These are phyloP conservation scores for Neurospora sp. DNA, from an alignment of 2,329 filamentous ascomycete genomes.

Conservation along the genomic window DNA sequence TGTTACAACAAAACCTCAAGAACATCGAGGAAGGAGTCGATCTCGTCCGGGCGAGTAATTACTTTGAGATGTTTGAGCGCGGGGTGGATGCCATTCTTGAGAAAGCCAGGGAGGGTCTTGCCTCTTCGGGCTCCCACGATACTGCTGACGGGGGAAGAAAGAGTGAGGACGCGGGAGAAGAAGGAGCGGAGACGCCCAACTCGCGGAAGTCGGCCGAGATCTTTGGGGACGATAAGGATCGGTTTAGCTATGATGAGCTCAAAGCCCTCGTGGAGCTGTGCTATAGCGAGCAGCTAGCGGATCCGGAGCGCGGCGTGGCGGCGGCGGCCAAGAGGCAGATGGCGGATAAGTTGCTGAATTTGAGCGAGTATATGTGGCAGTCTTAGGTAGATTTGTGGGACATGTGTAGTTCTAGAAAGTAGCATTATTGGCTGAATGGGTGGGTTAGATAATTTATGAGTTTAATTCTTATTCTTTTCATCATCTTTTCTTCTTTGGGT, in stretches of 20 bases:
- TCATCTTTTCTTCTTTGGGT: too few species aligned
- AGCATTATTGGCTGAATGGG: neutral
- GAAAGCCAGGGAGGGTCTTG: conserved; percentile 43
- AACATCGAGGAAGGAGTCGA: conserved; percentile 70
- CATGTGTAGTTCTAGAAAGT: too few species aligned
- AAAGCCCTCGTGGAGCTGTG: conserved; percentile 57
- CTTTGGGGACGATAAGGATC: conserved; percentile 24
- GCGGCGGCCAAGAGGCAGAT: conserved; percentile 58
- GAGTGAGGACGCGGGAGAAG: conserved; percentile 9
- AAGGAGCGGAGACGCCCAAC: neutral
- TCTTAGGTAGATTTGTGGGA: conserved; percentile 5
- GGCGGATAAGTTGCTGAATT: conserved; percentile 58
- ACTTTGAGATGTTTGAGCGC: conserved; percentile 58
- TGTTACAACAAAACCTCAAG: conserved; percentile 93
- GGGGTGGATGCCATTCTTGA: conserved; percentile 57
- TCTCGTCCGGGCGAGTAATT: conserved; percentile 53
- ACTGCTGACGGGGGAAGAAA: conserved; percentile 15
- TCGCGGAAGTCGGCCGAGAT: neutral
- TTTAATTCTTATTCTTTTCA: too few species aligned
- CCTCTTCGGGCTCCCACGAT: conserved; percentile 19
- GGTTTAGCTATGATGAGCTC: conserved; percentile 57
- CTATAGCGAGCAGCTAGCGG: conserved; percentile 57
- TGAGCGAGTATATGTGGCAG: conserved; percentile 68
- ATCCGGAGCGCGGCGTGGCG: conserved; percentile 58
- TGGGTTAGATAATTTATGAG: neutral